These are phyloP conservation scores for Rhizophora mangle DNA, from an alignment of 345 rosid genomes.

Conservation along the genomic window DNA sequence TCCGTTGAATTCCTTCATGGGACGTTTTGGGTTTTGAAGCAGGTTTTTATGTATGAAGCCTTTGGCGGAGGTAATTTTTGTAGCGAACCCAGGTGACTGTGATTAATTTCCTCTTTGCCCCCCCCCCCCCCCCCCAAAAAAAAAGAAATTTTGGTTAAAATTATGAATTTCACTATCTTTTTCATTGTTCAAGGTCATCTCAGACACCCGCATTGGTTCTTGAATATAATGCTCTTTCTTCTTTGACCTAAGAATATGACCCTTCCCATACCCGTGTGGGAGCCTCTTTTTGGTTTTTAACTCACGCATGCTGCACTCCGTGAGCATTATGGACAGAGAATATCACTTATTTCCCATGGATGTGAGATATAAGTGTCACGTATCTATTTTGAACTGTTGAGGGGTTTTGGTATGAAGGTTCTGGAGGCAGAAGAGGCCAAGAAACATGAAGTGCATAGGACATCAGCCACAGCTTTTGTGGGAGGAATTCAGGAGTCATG, in stretches of 20 bases:
- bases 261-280: too few relatives aligned
- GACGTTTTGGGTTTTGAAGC: too few relatives aligned
- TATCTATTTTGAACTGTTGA: neutral
- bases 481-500: slow-evolving; percentile 31
- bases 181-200: neutral
- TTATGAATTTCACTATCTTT: neutral
- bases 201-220: neutral
- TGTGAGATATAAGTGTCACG: neutral
- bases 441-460: slow-evolving; percentile 17
- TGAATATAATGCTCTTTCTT: neutral
- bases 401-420: slow-evolving; percentile 26
- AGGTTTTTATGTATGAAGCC: neutral
- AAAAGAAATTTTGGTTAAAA: neutral
- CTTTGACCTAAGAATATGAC: neutral
- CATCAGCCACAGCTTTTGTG: slow-evolving; percentile 34
- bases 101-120: too few relatives aligned
- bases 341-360: neutral
- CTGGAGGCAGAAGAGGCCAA: slow-evolving; percentile 25
- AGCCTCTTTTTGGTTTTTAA: too few relatives aligned
- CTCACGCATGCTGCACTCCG: neutral
- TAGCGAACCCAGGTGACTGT: too few relatives aligned
- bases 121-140: too few relatives aligned
- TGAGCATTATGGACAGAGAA: neutral
- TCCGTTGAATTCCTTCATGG: too few relatives aligned
- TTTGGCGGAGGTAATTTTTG: neutral